Base-by-base conservation (phyloP, 2,329 filamentous ascomycete genomes). In the Epichloe elymi region DNA sequence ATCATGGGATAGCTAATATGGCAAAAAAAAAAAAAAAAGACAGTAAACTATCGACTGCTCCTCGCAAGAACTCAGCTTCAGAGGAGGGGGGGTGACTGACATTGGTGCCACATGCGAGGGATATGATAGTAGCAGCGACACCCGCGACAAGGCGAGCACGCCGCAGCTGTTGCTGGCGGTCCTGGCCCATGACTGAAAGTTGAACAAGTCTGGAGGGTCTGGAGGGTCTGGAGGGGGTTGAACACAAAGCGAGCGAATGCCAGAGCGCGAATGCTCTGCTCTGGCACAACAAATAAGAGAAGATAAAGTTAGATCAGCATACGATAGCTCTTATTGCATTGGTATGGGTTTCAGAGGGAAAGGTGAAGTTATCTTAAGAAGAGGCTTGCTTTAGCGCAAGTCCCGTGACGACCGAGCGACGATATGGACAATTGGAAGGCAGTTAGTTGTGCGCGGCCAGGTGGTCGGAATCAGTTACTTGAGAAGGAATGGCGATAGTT, bases 91-190 rank as follows among this genome's bases (percentile, higher is more conserved):
- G 19, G 1, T 30, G 14, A 45, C 81, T 61, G 70, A 94, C 89
- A 67, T 96, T 96, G 56, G 90, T 95, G 54, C 93, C 93, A 66
- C 90, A 95, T 54, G 90, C 88, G 53, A 97, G 74, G 15, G 90
- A 82, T 55, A 96, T 88, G 56, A 82, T 66, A 15, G 89, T 95
- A 30, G 88, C 89, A 47, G 90, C 89, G 52, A 90, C 72, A 60
- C 90, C 91, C 57, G 91, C 90, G 51, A 93, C 69, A 50, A 95
- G 74, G 59, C 90, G 85, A 55, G 82, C 82, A 61, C 74, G 78
- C 56, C 76, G 73, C 57, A 80, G 70, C 46, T 73, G 67, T 36
- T 51, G 51, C 37, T 60, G 54, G n/a, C 59, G 61, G 7, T 54
- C 50, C 46, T 57, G 59, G 49, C 60, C 58, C 61, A 63, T 63